phyloP scores from a whole-genome alignment of 805 yeast genomes.

The Ogataea minuta region DNA sequence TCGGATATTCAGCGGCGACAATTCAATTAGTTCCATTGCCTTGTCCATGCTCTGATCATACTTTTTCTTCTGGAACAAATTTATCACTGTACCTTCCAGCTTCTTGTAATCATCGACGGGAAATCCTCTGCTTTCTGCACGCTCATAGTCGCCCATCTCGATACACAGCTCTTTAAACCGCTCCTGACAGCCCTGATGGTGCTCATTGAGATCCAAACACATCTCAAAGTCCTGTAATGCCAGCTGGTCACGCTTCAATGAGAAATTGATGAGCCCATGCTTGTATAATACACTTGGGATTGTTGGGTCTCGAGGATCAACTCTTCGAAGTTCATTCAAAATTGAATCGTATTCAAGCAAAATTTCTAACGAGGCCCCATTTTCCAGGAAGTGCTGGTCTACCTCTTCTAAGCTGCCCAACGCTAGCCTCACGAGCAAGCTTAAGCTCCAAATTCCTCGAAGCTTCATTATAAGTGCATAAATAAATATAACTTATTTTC shows the following conservation, averaged over 20 bases:
- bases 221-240: slow-evolving; percentile 53
- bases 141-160: slow-evolving; percentile 50
- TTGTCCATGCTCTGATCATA: slow-evolving; percentile 30
- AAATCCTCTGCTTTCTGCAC: slow-evolving; percentile 23
- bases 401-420: slow-evolving; percentile 11
- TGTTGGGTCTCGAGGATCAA: slow-evolving; percentile 10
- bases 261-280: slow-evolving; percentile 59
- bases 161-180: slow-evolving; percentile 49
- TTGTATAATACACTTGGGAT: slow-evolving; percentile 52
- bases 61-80: slow-evolving; percentile 15
- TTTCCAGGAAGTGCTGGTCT: slow-evolving; percentile 17
- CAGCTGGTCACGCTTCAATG: slow-evolving; percentile 49
- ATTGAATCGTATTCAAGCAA: slow-evolving; percentile 32
- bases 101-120: slow-evolving; percentile 4
- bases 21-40: slow-evolving; percentile 34
- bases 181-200: slow-evolving; percentile 46
- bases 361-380: slow-evolving; percentile 31
- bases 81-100: slow-evolving; percentile 1
- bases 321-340: slow-evolving; percentile 17
- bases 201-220: slow-evolving; percentile 36
- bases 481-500: neutral
- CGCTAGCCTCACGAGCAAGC: neutral
- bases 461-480: slow-evolving; percentile 3
- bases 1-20: slow-evolving; percentile 44
- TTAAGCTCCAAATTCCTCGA: slow-evolving; percentile 1